These are phyloP conservation scores for Ogataea sp. DNA, from an alignment of 805 yeast genomes.

Conservation along the genomic window DNA sequence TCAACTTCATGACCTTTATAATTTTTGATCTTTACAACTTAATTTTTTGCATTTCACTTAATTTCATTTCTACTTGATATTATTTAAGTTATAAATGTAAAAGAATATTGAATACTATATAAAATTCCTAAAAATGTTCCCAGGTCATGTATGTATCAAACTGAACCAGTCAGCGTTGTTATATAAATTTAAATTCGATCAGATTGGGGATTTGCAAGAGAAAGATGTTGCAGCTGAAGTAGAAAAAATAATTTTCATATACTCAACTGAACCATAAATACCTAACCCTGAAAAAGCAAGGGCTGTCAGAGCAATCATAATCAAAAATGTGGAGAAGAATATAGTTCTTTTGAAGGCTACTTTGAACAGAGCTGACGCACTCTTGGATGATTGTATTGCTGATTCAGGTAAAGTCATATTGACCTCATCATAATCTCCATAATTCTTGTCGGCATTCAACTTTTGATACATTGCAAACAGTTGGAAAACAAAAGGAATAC, in stretches of 20 bases:
- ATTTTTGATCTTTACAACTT: too few species aligned
- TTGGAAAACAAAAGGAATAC: slow-evolving; percentile 14
- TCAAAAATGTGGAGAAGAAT: slow-evolving; percentile 11
- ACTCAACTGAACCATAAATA: slow-evolving; percentile 19
- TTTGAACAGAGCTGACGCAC: slow-evolving; percentile 3
- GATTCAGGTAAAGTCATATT: slow-evolving; percentile 6
- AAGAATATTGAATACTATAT: too few species aligned
- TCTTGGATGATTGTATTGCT: slow-evolving; percentile 6
- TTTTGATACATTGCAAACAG: slow-evolving; percentile 12
- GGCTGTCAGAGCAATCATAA: slow-evolving; percentile 16
- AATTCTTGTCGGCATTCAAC: slow-evolving; percentile 1
- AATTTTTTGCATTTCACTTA: too few species aligned
- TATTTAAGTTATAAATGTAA: too few species aligned
- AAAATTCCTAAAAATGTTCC: too few species aligned
- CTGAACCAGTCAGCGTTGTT: too few species aligned
- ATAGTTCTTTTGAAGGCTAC: slow-evolving; percentile 14
- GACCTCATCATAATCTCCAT: slow-evolving; percentile 5
- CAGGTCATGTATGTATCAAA: too few species aligned
- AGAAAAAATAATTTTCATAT: slow-evolving; percentile 18
- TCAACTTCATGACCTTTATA: too few species aligned
- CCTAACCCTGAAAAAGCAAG: slow-evolving; percentile 23
- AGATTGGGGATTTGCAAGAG: slow-evolving; percentile 23
- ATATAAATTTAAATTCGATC: not conserved
- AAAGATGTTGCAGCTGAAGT: slow-evolving; percentile 21
- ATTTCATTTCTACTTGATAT: too few species aligned